Percentiles rank a stretch among this genome's conserved stretches.
phyloP scores from a whole-genome alignment of 257 asterid species.

The Penstemon eatonii region DNA sequence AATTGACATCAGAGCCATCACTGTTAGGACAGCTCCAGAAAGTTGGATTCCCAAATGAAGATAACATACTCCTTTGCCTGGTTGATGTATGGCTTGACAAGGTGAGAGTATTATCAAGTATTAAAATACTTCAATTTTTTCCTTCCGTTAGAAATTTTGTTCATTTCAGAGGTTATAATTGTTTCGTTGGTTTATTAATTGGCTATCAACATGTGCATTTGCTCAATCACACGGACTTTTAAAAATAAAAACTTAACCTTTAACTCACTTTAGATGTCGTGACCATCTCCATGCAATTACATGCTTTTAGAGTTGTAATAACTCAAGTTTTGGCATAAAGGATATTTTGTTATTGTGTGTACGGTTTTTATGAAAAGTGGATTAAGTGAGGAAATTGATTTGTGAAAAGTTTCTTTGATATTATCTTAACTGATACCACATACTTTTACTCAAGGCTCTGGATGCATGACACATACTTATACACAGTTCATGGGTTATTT shows the following conservation, averaged over 20 bases:
- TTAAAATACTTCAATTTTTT: too few species aligned
- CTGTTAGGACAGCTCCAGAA: conserved; percentile 65
- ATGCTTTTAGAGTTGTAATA: too few species aligned
- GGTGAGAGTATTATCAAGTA: conserved; percentile 43
- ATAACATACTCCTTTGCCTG: conserved; percentile 83
- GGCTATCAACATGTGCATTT: too few species aligned
- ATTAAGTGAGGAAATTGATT: neutral
- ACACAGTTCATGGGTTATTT: conserved; percentile 2
- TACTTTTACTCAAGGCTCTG: neutral
- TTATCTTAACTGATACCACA: conserved; percentile 4
- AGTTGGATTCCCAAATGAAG: conserved; percentile 75
- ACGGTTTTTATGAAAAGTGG: neutral
- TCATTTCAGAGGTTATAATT: too few species aligned
- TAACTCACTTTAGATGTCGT: too few species aligned
- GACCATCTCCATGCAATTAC: too few species aligned
- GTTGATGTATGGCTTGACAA: conserved; percentile 96
- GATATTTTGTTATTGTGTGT: neutral
- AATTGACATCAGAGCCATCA: conserved; percentile 77
- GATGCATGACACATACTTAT: neutral
- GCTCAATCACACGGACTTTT: too few species aligned
- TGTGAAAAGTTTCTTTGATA: neutral
- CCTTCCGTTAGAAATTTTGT: too few species aligned
- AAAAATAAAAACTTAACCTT: too few species aligned
- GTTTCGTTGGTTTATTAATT: too few species aligned
- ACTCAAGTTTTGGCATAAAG: too few species aligned